Conservation (phyloP, 306 rosid species). For the Ceratonia siliqua region DNA sequence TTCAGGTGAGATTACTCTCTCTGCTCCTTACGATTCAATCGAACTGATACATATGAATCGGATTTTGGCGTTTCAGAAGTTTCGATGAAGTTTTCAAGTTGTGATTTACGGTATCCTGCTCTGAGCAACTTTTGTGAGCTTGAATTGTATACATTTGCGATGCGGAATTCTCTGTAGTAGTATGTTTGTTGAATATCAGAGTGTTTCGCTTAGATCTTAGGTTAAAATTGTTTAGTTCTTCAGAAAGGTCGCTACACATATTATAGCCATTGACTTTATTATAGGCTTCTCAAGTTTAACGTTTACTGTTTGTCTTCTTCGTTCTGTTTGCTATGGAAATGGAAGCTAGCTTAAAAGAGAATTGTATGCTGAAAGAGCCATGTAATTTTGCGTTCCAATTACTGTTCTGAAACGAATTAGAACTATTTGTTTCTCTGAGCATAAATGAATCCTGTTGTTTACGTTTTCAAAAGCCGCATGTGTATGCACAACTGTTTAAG, state of each 20-base stretch:
- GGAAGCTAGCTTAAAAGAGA: not conserved
- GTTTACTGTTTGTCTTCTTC: not conserved
- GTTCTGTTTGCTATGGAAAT: conserved; percentile 10
- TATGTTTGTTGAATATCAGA: not conserved
- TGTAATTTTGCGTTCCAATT: not conserved
- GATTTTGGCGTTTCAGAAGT: not conserved
- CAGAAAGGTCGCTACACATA: not conserved
- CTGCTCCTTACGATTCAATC: conserved; percentile 1
- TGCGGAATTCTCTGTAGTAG: not conserved
- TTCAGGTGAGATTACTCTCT: conserved; percentile 34
- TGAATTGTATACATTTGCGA: not conserved
- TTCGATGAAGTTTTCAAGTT: not conserved
- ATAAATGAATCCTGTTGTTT: not conserved
- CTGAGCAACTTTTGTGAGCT: not conserved
- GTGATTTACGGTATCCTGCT: not conserved
- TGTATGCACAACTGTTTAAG: not conserved
- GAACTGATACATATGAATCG: not conserved
- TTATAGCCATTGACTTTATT: not conserved
- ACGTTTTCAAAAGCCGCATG: not conserved
- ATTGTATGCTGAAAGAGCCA: not conserved
- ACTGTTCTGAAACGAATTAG: not conserved
- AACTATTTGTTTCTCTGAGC: not conserved
- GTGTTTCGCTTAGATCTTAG: not conserved
- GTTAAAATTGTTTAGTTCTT: not conserved
- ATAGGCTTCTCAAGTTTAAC: not conserved